Conservation (phyloP, 495 filamentous ascomycete species). For the Lophiotrema nucula region DNA sequence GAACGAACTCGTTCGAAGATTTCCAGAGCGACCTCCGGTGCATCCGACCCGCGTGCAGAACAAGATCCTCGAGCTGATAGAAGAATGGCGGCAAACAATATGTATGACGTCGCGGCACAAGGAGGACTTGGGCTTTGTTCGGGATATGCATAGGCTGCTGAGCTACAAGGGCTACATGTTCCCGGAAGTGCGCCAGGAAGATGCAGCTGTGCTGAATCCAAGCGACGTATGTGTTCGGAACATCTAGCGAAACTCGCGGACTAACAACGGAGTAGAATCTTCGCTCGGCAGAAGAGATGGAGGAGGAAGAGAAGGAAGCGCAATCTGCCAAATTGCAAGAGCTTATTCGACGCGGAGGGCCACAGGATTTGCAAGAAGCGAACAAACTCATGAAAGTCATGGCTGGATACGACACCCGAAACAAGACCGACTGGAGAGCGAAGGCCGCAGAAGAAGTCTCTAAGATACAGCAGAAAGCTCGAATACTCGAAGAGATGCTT, state of each 20-base stretch:
- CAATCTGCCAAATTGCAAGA: constrained; percentile 97
- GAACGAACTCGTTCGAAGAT: constrained; percentile 94
- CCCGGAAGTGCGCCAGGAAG: constrained; percentile 85
- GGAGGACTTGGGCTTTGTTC: constrained; percentile 92
- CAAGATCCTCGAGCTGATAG: constrained; percentile 92
- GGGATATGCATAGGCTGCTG: constrained; percentile 95
- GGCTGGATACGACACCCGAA: constrained; percentile 91
- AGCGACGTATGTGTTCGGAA: constrained; percentile 76
- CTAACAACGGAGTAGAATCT: constrained; percentile 62
- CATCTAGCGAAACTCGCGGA: not conserved
- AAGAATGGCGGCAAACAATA: constrained; percentile 98
- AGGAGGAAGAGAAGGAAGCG: constrained; percentile 89
- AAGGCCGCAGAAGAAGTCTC: constrained; percentile 94
- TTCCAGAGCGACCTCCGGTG: constrained; percentile 88
- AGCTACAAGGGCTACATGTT: constrained; percentile 97
- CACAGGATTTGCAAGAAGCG: constrained; percentile 90
- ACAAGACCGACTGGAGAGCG: constrained; percentile 95
- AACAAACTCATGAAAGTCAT: constrained; percentile 98
- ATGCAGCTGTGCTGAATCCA: constrained; percentile 95
- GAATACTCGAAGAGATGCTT: constrained; percentile 87
- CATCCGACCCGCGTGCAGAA: constrained; percentile 82
- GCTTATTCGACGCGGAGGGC: constrained; percentile 85
- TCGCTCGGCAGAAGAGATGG: constrained; percentile 97
- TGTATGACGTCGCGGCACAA: constrained; percentile 96
- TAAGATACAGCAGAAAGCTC: constrained; percentile 91